A percentile compares a stretch with the other conserved stretches of the same genome.
Evolutionary conservation across 176 grass and related monocot species (phyloP).

Genomic region (Pontederia paniculata): DNA sequence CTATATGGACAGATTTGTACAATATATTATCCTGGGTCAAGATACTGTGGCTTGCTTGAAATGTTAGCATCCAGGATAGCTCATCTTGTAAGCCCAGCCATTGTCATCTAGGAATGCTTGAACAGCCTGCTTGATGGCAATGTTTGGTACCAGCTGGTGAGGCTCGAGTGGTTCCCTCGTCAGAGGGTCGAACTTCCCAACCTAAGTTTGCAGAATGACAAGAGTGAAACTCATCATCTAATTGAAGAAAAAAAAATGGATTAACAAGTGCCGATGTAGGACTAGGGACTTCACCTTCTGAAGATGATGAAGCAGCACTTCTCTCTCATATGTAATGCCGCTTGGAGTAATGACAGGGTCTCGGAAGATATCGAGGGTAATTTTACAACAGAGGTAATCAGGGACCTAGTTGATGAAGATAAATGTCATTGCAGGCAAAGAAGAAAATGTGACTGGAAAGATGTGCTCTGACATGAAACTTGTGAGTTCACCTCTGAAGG

Average conservation of each 20-base stretch:
- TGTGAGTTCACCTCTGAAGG: slow-evolving; percentile 45
- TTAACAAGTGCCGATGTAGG: not conserved
- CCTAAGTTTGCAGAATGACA: slow-evolving; percentile 24
- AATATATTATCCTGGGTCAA: too few relatives aligned
- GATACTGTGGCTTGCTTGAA: too few relatives aligned
- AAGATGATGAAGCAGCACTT: slow-evolving; percentile 72
- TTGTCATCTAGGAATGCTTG: slow-evolving; percentile 73
- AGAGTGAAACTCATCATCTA: not conserved
- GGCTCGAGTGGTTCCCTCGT: slow-evolving; percentile 53
- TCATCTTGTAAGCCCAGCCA: slow-evolving; percentile 65
- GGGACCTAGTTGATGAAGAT: slow-evolving; percentile 44
- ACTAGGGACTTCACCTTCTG: slow-evolving; percentile 28
- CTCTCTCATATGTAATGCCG: slow-evolving; percentile 79
- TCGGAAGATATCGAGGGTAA: slow-evolving; percentile 71
- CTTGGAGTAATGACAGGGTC: slow-evolving; percentile 89
- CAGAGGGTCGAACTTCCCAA: slow-evolving; percentile 84
- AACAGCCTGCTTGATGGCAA: slow-evolving; percentile 79
- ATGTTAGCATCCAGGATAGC: too few relatives aligned
- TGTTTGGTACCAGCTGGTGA: slow-evolving; percentile 74
- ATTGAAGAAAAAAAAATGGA: slow-evolving; percentile 1
- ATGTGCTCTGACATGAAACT: not conserved
- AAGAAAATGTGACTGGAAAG: not conserved
- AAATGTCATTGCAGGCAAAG: not conserved
- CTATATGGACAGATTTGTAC: too few relatives aligned
- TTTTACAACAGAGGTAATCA: slow-evolving; percentile 91